Conservation (phyloP, 2,329 filamentous ascomycete genomes). For the Paracorniculantispora psalliotae region DNA sequence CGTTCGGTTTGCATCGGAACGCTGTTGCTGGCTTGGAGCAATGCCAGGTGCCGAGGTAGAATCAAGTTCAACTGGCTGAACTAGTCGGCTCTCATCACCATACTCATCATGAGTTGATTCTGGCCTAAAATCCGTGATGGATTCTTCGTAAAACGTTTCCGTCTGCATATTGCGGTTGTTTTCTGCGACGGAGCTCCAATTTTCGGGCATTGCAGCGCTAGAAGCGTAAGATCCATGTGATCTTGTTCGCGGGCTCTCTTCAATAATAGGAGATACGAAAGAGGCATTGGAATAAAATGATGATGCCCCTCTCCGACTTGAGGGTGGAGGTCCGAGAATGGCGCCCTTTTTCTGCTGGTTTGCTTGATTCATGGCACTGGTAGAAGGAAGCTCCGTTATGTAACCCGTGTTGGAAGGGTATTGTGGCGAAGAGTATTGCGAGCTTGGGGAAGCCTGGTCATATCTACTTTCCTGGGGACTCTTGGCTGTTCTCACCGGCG, state of each 20-base stretch:
- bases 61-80: constrained; percentile 19
- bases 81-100: constrained; percentile 50
- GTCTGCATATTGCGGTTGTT: constrained; percentile 39
- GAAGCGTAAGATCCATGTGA: constrained; percentile 65
- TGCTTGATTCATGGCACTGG: constrained; percentile 25
- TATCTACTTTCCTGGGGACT: constrained; percentile 28
- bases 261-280: constrained; percentile 70
- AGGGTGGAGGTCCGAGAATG: constrained; percentile 56
- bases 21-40: background rate
- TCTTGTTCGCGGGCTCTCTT: constrained; percentile 56
- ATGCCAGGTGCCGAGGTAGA: constrained; percentile 13
- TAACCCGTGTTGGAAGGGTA: constrained; percentile 40
- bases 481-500: constrained; percentile 28
- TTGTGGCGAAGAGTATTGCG: constrained; percentile 24
- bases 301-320: constrained; percentile 54
- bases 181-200: constrained; percentile 50
- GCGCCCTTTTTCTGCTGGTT: constrained; percentile 42
- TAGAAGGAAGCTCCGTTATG: constrained; percentile 55
- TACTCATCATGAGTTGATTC: constrained; percentile 41
- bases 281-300: constrained; percentile 63
- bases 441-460: background rate
- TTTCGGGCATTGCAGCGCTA: constrained; percentile 66
- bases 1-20: background rate
- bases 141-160: constrained; percentile 49
- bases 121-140: constrained; percentile 39